Conservation (phyloP, 2,329 filamentous ascomycete species). For the Triangularia verruculosa region DNA sequence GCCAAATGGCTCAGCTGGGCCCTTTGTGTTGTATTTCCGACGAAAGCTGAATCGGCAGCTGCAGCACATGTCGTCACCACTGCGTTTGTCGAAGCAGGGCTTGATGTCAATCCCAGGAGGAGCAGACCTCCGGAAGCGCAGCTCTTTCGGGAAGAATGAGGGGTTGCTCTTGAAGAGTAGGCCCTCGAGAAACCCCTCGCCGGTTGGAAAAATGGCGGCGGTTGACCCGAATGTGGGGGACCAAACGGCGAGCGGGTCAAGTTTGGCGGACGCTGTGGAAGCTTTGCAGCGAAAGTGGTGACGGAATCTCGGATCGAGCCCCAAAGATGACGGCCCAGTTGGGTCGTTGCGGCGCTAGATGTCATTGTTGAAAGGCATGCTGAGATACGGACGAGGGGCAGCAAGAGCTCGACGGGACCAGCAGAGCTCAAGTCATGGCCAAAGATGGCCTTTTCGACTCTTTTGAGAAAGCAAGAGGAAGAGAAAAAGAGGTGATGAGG, state of each 20-base stretch:
- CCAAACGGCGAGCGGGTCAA: slow-evolving; percentile 14
- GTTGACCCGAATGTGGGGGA: not conserved
- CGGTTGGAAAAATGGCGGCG: slow-evolving; percentile 28
- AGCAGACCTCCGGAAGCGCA: slow-evolving; percentile 55
- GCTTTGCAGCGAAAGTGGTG: slow-evolving; percentile 24
- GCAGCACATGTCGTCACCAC: slow-evolving; percentile 41
- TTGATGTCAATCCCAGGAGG: slow-evolving; percentile 46
- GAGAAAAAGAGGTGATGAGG: slow-evolving; percentile 7
- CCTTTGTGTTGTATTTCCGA: slow-evolving; percentile 29
- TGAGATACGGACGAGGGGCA: slow-evolving; percentile 14
- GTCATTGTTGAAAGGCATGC: slow-evolving; percentile 34
- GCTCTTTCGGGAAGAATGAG: slow-evolving; percentile 45
- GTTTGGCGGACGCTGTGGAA: slow-evolving; percentile 21
- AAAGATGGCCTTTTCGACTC: slow-evolving; percentile 3
- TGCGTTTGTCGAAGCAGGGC: slow-evolving; percentile 37
- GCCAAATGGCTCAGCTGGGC: slow-evolving; percentile 37
- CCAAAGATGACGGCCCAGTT: slow-evolving; percentile 37
- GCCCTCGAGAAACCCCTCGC: slow-evolving; percentile 29
- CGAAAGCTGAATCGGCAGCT: slow-evolving; percentile 35
- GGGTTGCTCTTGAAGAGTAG: slow-evolving; percentile 33
- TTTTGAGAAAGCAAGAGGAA: not conserved
- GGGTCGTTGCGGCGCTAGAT: slow-evolving; percentile 34
- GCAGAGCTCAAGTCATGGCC: slow-evolving; percentile 22
- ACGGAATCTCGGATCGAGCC: slow-evolving; percentile 32
- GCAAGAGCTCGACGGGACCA: slow-evolving; percentile 16